Evolutionary conservation across 2,329 filamentous ascomycete genomes (phyloP).

Genomic region (Cytospora paraplurivora): DNA sequence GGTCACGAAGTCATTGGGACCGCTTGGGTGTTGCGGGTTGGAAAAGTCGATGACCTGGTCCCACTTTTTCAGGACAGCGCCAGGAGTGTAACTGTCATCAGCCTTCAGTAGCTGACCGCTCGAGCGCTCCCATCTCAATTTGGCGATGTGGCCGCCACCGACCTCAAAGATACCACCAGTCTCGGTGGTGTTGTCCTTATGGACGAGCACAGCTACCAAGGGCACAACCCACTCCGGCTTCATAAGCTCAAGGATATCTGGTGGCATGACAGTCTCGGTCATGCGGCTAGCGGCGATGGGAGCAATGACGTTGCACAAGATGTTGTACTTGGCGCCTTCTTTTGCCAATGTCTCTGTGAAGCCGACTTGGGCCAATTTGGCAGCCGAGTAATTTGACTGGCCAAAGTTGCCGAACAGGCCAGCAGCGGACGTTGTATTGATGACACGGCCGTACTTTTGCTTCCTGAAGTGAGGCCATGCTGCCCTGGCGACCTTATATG

Average conservation of each 20-base stretch:
- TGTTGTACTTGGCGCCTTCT: constrained; percentile 98
- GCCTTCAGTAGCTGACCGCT: constrained; percentile 87
- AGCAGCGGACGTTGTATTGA: constrained; percentile 96
- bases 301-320: constrained; percentile 90
- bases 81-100: constrained; percentile 84
- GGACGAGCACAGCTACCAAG: constrained; percentile 82
- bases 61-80: constrained; percentile 89
- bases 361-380: constrained; percentile 92
- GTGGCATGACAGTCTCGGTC: constrained; percentile 94
- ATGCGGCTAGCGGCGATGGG: constrained; percentile 94
- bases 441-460: constrained; percentile 95
- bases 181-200: constrained; percentile 81
- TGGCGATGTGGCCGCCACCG: constrained; percentile 88
- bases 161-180: constrained; percentile 91
- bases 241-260: constrained; percentile 82
- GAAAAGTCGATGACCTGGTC: constrained; percentile 84
- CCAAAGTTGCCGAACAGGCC: constrained; percentile 95
- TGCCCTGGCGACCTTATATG: constrained; percentile 92
- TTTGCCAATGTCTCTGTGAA: constrained; percentile 98
- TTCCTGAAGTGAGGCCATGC: constrained; percentile 98
- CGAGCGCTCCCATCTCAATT: constrained; percentile 93
- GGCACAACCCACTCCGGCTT: constrained; percentile 96
- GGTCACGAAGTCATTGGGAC: constrained; percentile 83
- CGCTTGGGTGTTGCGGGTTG: constrained; percentile 77
- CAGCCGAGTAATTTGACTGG: constrained; percentile 96